Conservation (phyloP, 75 land plant genomes). For the Cupressus sempervirens region DNA sequence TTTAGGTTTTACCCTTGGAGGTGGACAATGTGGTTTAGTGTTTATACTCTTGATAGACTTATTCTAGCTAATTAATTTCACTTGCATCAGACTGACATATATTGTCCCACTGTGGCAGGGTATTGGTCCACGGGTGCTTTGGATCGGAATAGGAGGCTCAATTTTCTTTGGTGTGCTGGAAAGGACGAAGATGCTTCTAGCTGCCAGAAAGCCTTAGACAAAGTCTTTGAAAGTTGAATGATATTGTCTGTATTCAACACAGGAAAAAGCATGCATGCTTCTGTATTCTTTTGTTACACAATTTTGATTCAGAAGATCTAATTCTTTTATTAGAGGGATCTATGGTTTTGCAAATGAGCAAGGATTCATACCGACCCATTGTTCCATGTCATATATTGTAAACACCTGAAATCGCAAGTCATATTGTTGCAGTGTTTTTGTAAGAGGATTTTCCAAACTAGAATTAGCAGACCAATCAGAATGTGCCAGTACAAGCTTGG, state of each 20-base stretch:
- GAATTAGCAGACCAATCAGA: too few species aligned
- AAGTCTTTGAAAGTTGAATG: not conserved
- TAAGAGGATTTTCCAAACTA: too few species aligned
- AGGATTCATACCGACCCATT: not conserved
- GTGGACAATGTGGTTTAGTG: not conserved
- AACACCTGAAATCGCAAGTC: not conserved
- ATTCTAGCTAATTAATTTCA: not conserved
- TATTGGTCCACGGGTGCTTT: constrained; percentile 88
- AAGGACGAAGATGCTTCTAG: constrained; percentile 71
- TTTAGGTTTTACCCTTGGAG: not conserved
- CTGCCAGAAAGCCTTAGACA: constrained; percentile 24
- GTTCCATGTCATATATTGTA: not conserved
- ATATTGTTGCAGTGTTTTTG: not conserved
- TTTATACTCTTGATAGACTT: not conserved
- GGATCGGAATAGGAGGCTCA: constrained; percentile 99
- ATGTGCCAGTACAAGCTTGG: too few species aligned
- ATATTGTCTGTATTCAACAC: not conserved
- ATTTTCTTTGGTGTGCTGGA: constrained; percentile 96
- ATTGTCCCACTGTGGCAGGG: constrained; percentile 48
- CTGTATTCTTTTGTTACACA: not conserved
- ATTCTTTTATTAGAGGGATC: not conserved
- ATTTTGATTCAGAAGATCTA: not conserved
- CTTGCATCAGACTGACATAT: not conserved
- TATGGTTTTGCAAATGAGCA: not conserved
- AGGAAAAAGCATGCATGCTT: not conserved